Conservation (phyloP, 805 yeast species). For the Isabelozyma rhagii region DNA sequence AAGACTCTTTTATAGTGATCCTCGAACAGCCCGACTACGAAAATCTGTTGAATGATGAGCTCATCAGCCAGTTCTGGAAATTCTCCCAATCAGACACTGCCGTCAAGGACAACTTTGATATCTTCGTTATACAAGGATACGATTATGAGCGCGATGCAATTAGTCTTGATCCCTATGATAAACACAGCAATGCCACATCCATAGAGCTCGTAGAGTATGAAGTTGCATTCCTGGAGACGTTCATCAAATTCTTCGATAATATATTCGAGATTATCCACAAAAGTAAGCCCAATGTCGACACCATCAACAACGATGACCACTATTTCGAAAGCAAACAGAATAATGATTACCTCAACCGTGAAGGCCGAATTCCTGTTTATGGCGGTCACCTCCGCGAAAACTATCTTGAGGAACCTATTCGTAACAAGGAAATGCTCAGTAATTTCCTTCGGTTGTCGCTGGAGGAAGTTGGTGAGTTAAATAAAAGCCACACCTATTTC, state of each 20-base stretch:
- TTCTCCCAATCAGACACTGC: conserved; percentile 5
- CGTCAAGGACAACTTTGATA: conserved; percentile 5
- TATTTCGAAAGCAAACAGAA: conserved; percentile 15
- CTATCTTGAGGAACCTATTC: conserved; percentile 24
- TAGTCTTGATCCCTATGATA: background rate
- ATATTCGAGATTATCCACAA: conserved; percentile 15
- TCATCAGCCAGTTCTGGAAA: conserved; percentile 10
- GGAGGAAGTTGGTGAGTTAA: conserved; percentile 16
- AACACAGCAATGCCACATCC: background rate
- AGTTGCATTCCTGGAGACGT: conserved; percentile 11
- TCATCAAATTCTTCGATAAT: conserved; percentile 16
- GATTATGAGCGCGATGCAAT: conserved; percentile 7
- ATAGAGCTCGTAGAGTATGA: conserved; percentile 7
- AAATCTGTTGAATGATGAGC: conserved; percentile 3
- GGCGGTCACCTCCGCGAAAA: conserved; percentile 35
- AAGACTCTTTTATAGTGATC: conserved; percentile 10
- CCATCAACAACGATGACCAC: conserved; percentile 25
- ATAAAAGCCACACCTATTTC: conserved; percentile 18
- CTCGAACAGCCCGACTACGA: conserved; percentile 7
- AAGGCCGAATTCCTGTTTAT: conserved; percentile 26
- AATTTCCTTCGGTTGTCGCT: conserved; percentile 17
- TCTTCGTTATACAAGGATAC: conserved; percentile 14
- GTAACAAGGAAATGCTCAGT: conserved; percentile 22
- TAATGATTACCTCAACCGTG: conserved; percentile 12
- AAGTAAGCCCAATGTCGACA: conserved; percentile 16